Evolutionary conservation across 805 yeast species (phyloP), one percentile per base, ranked within the genome.

Genomic region (Cyberlindnera americana): DNA sequence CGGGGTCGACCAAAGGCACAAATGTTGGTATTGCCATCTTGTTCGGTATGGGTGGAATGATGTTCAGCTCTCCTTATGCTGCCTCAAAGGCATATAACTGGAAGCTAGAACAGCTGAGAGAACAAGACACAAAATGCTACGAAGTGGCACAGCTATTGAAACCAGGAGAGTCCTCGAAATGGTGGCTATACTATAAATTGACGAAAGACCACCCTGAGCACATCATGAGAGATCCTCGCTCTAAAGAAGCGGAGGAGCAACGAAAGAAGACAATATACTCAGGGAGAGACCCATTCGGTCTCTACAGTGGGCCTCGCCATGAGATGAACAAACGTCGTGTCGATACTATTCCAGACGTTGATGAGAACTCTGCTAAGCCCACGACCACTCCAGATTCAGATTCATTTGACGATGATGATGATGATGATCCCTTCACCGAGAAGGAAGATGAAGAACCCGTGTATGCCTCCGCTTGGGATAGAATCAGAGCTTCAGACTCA

Each of bases 191-290:
- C 56, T 81, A 73, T 55, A 62, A 66, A 34, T 58, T 67, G 43
- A 71, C 84, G 0, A 63, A 69, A 27, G 65, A 66, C 14, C 73
- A 81, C 48, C 78, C 81, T 0, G 67, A 66, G 16, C 66, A 67
- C 35, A 64, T 73, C 27, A 59, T 81, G 48, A 73, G 72, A 39
- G 82, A 81, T 51, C 89, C 89, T 6, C 61, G 70, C 50, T 51
- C 53, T 0, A 49, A 60, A 47, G 56, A 67, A 24, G 57, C 63
- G 11, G 63, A 54, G 4, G 48, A 47, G 9, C 46, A 45, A 24
- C 46, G 56, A 34, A 41, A 44, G 29, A 54, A 54, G 36, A 41
- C 45, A 2, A 47, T 62, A n/a, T 50, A 63, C 30, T 54, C 64
- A 22, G 64, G 64, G 22, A 64, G 66, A 36, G 70, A 65, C 40